A percentile compares a stretch with the other conserved stretches of the same genome.
Conservation (phyloP, 2,329 filamentous ascomycete genomes). For the Fusarium algeriense region DNA sequence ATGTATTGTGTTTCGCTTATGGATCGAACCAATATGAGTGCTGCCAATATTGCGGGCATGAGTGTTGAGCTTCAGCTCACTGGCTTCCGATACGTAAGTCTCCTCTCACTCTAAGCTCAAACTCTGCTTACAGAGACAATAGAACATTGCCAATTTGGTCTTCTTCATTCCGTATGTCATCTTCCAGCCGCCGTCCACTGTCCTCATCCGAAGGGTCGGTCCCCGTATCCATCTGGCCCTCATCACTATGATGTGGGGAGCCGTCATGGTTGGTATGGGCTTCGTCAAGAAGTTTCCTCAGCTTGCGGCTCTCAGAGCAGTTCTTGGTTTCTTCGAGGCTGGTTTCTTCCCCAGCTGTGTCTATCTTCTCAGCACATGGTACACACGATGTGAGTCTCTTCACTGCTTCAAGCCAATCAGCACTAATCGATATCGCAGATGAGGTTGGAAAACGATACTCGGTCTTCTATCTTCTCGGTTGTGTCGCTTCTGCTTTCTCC, state of each 20-base stretch:
- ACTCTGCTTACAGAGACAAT: slow-evolving; percentile 1
- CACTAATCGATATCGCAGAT: slow-evolving; percentile 53
- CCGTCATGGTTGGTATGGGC: slow-evolving; percentile 73
- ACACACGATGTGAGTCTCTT: slow-evolving; percentile 68
- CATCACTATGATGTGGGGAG: slow-evolving; percentile 71
- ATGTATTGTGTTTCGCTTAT: slow-evolving; percentile 83
- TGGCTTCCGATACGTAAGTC: slow-evolving; percentile 60
- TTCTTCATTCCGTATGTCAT: slow-evolving; percentile 81
- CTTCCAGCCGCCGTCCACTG: slow-evolving; percentile 78
- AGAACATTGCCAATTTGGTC: slow-evolving; percentile 76
- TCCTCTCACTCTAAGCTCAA: rapidly evolving
- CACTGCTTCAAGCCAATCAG: rapidly evolving
- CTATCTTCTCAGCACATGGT: slow-evolving; percentile 81
- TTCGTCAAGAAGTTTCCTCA: slow-evolving; percentile 66
- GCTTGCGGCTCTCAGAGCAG: slow-evolving; percentile 66
- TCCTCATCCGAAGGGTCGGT: slow-evolving; percentile 75
- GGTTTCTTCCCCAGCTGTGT: slow-evolving; percentile 79
- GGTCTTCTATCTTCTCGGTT: slow-evolving; percentile 76
- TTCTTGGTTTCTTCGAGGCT: slow-evolving; percentile 75
- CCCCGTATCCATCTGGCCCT: slow-evolving; percentile 66
- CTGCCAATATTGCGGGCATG: slow-evolving; percentile 78
- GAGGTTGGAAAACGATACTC: slow-evolving; percentile 79
- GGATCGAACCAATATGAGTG: slow-evolving; percentile 82
- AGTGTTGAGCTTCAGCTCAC: slow-evolving; percentile 59
- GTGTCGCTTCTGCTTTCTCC: slow-evolving; percentile 73